Conservation (phyloP, 495 filamentous ascomycete genomes). For the Aspergillus wentii region DNA sequence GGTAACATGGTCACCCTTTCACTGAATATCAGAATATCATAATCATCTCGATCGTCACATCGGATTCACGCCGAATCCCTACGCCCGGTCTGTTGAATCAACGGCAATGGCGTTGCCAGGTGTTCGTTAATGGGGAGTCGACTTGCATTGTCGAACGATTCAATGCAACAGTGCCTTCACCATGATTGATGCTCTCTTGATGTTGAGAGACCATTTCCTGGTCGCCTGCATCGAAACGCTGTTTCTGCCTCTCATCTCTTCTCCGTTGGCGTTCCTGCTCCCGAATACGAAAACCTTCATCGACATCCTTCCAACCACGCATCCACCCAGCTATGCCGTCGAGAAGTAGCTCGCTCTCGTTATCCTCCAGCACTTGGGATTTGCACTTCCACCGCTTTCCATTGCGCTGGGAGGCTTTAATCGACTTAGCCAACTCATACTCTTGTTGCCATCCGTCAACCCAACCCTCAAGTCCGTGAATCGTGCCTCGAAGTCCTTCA, state of each 20-base stretch:
- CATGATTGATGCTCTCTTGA: too few relatives aligned
- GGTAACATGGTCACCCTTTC: slow-evolving; percentile 5
- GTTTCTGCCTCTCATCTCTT: slow-evolving; percentile 18
- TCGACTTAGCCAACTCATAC: slow-evolving; percentile 8
- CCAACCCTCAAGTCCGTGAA: slow-evolving; percentile 31
- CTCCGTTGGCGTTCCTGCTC: slow-evolving; percentile 17
- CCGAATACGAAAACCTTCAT: slow-evolving; percentile 29
- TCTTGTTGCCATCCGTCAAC: slow-evolving; percentile 21
- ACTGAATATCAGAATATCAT: slow-evolving; percentile 3
- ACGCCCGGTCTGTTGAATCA: too few relatives aligned
- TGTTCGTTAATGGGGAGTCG: too few relatives aligned
- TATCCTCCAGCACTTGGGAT: slow-evolving; percentile 10
- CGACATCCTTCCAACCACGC: slow-evolving; percentile 36
- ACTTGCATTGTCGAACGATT: too few relatives aligned
- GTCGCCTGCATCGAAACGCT: too few relatives aligned
- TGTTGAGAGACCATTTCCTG: too few relatives aligned
- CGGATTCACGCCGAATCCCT: too few relatives aligned
- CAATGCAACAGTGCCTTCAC: too few relatives aligned
- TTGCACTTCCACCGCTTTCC: slow-evolving; percentile 13
- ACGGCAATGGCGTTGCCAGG: too few relatives aligned
- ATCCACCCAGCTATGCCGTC: slow-evolving; percentile 38
- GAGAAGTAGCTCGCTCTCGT: slow-evolving; percentile 13
- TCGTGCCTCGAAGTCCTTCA: slow-evolving; percentile 33
- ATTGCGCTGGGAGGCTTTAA: slow-evolving; percentile 1
- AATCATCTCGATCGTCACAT: too few relatives aligned